phyloP scores from a whole-genome alignment of 2,329 filamentous ascomycete genomes.

The Dactylellina parvicollis region DNA sequence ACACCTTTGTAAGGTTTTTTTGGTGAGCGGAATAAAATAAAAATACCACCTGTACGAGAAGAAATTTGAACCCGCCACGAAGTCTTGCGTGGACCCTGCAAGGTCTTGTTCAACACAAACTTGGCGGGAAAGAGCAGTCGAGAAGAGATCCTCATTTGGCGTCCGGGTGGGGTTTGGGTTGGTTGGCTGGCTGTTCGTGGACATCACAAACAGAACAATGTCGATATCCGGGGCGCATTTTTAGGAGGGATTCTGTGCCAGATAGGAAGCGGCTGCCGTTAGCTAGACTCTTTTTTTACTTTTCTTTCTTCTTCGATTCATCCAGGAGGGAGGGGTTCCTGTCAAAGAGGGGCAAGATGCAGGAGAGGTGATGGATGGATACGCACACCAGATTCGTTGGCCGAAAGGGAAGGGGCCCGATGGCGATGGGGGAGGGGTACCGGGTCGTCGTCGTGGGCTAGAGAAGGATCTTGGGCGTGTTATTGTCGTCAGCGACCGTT shows the following conservation, averaged over 20 bases:
- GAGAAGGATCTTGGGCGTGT: conserved; percentile 45
- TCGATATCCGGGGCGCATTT: conserved; percentile 25
- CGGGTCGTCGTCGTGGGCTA: conserved; percentile 13
- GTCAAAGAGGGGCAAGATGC: conserved; percentile 37
- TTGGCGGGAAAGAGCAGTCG: conserved; percentile 6
- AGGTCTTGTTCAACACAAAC: conserved; percentile 26
- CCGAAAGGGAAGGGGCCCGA: too few species aligned
- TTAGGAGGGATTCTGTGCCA: not conserved
- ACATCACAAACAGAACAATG: not conserved
- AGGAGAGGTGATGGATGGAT: conserved; percentile 22
- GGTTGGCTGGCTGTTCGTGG: not conserved
- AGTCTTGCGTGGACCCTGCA: conserved; percentile 42
- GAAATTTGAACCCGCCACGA: conserved; percentile 32
- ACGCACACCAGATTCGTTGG: conserved; percentile 37
- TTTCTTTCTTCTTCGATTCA: conserved; percentile 2
- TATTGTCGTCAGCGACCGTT: conserved; percentile 11
- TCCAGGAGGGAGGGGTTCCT: conserved; percentile 7
- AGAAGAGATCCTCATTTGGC: conserved; percentile 6
- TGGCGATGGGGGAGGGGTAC: too few species aligned
- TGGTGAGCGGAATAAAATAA: conserved; percentile 25
- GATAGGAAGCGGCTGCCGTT: conserved; percentile 26
- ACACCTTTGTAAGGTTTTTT: too few species aligned
- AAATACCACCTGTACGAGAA: too few species aligned
- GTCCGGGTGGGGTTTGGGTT: not conserved
- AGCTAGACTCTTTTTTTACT: too few species aligned